Evolutionary conservation across 352 stramenopile species (phyloP).

Genomic region (Phytophthora vignae): DNA sequence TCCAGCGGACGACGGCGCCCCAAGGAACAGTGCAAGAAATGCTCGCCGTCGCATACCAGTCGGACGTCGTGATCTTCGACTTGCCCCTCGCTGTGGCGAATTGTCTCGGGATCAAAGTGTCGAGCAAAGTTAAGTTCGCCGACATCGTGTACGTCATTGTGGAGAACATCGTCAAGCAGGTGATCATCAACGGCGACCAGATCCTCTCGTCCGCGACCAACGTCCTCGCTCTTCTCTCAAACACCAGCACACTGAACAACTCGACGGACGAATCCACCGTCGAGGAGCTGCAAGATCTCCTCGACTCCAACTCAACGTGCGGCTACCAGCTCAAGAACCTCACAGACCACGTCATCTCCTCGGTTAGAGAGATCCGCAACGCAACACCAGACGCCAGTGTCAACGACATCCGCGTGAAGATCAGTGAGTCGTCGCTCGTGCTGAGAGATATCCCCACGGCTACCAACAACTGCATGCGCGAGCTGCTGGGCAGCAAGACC

Average conservation of each 20-base stretch:
- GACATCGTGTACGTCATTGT: slow-evolving; percentile 29
- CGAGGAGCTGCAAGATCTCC: slow-evolving; percentile 34
- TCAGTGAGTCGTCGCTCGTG: slow-evolving; percentile 35
- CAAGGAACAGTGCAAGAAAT: slow-evolving; percentile 35
- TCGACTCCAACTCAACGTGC: slow-evolving; percentile 43
- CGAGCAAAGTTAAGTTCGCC: slow-evolving; percentile 11
- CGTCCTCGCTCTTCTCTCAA: slow-evolving; percentile 27
- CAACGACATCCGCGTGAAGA: slow-evolving; percentile 37
- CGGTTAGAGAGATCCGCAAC: slow-evolving; percentile 27
- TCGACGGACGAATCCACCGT: slow-evolving; percentile 25
- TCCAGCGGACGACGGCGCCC: slow-evolving; percentile 23
- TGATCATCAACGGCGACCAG: slow-evolving; percentile 35
- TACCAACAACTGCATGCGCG: slow-evolving; percentile 44
- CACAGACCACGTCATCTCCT: slow-evolving; percentile 34
- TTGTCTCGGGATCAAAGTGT: slow-evolving; percentile 32
- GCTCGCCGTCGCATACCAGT: slow-evolving; percentile 39
- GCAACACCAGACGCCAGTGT: slow-evolving; percentile 12
- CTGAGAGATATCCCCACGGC: slow-evolving; percentile 35
- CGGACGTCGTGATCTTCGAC: slow-evolving; percentile 32
- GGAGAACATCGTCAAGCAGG: slow-evolving; percentile 35
- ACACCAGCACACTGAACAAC: slow-evolving; percentile 18
- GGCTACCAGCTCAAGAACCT: slow-evolving; percentile 44
- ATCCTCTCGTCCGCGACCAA: slow-evolving; percentile 35
- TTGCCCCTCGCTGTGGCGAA: slow-evolving; percentile 37
- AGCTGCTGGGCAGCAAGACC: slow-evolving; percentile 31